Percentiles rank a stretch among this genome's conserved stretches.
These are phyloP conservation scores for Backusella parvicylindrica DNA, from an alignment of 192 early-diverging fungal species.

Conservation along the genomic window DNA sequence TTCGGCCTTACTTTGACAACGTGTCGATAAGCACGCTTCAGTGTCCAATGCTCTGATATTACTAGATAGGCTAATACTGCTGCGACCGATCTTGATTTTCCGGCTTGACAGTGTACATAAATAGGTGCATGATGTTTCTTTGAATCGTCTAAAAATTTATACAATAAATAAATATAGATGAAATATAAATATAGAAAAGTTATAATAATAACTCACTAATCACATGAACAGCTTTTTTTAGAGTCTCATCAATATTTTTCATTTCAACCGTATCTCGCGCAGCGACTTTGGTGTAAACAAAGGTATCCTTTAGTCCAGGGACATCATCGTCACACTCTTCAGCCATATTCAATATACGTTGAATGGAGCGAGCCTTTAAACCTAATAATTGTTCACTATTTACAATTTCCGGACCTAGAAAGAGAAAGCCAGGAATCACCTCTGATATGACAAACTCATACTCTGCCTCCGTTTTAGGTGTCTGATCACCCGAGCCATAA, in stretches of 20 bases:
- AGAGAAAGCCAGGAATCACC: slow-evolving; percentile 57
- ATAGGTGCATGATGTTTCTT: slow-evolving; percentile 45
- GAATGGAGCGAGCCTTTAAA: slow-evolving; percentile 48
- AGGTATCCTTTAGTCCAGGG: slow-evolving; percentile 22
- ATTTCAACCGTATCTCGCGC: slow-evolving; percentile 64
- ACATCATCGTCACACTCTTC: slow-evolving; percentile 57
- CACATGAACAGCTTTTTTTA: slow-evolving; percentile 61
- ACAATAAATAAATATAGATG: not conserved
- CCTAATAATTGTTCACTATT: slow-evolving; percentile 54
- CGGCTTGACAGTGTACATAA: slow-evolving; percentile 78
- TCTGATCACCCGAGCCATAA: not conserved
- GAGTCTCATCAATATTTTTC: slow-evolving; percentile 57
- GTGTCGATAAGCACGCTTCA: slow-evolving; percentile 63
- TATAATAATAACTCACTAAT: slow-evolving; percentile 49
- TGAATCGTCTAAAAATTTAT: slow-evolving; percentile 23
- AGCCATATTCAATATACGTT: slow-evolving; percentile 75
- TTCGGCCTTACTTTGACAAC: slow-evolving; percentile 59
- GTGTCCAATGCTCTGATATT: slow-evolving; percentile 51
- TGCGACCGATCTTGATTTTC: slow-evolving; percentile 66
- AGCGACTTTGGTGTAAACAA: slow-evolving; percentile 44
- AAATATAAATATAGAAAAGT: not conserved
- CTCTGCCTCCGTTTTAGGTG: slow-evolving; percentile 27
- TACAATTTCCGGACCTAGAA: slow-evolving; percentile 60
- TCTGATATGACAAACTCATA: slow-evolving; percentile 43
- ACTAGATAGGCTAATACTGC: slow-evolving; percentile 69